Evolutionary conservation across 2,329 filamentous ascomycete species (phyloP).

Genomic region (Botrytis paeoniae): DNA sequence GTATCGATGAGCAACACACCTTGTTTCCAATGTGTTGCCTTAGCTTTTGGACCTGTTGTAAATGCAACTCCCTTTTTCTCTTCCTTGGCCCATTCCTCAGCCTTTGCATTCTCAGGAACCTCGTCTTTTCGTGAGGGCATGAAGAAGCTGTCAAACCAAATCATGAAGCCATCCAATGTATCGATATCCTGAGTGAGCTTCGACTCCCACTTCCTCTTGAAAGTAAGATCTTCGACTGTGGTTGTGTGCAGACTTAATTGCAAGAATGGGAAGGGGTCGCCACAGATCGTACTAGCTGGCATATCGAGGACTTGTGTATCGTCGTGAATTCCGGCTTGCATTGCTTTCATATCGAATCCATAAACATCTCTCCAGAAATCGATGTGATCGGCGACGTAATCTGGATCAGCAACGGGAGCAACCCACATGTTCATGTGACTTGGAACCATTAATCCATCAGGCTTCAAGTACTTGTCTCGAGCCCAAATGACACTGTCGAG

Average conservation of each 20-base stretch:
- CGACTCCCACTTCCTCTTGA: conserved; percentile 65
- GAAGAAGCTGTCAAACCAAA: conserved; percentile 97
- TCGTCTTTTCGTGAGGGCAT: conserved; percentile 54
- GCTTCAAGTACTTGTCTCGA: conserved; percentile 78
- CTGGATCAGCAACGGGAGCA: conserved; percentile 73
- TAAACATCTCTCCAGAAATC: conserved; percentile 91
- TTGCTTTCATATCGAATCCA: conserved; percentile 89
- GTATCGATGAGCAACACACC: conserved; percentile 68
- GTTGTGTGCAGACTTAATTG: conserved; percentile 74
- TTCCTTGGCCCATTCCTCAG: conserved; percentile 57
- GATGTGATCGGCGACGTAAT: conserved; percentile 74
- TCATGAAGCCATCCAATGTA: conserved; percentile 76
- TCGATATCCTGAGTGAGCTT: conserved; percentile 61
- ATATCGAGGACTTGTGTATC: conserved; percentile 77
- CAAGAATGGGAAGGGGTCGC: conserved; percentile 63
- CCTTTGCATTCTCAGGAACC: conserved; percentile 52
- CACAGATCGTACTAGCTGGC: conserved; percentile 58
- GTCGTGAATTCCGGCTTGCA: conserved; percentile 78
- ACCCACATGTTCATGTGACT: conserved; percentile 81
- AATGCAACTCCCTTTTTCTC: conserved; percentile 70
- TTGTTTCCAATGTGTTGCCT: conserved; percentile 88
- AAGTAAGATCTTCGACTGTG: conserved; percentile 69
- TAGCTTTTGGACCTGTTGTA: conserved; percentile 76
- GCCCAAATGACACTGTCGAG: conserved; percentile 88
- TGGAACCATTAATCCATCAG: conserved; percentile 79